Evolutionary conservation across 345 rosid species (phyloP).

Genomic region (Syzygium aromaticum): DNA sequence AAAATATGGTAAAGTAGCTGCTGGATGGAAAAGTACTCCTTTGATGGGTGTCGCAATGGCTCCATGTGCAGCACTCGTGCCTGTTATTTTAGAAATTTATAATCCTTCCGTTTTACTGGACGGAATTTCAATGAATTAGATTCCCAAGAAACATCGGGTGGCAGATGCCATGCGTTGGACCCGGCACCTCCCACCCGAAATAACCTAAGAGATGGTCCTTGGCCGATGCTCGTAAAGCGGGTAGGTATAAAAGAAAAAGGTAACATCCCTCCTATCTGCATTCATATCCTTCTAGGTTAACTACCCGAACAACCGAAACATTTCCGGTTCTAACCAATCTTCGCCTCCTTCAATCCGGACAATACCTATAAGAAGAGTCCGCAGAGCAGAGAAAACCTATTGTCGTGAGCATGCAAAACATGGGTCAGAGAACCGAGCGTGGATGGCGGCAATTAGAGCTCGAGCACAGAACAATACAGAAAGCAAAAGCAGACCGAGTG

Average conservation of each 20-base stretch:
- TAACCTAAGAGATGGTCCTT: background rate
- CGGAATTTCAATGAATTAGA: background rate
- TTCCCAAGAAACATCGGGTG: background rate
- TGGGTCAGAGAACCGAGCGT: background rate
- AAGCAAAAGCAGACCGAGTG: too few relatives aligned
- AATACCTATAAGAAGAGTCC: background rate
- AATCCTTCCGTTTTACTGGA: background rate
- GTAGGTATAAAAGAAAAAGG: background rate
- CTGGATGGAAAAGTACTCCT: background rate
- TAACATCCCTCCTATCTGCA: background rate
- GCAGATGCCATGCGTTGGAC: background rate
- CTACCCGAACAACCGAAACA: background rate
- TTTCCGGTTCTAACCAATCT: background rate
- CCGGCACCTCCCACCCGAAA: background rate
- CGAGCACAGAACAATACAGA: background rate
- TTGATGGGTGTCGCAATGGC: background rate
- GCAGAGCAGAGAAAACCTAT: background rate
- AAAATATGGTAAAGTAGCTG: background rate
- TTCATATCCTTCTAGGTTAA: background rate
- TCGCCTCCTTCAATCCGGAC: background rate
- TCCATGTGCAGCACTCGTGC: background rate
- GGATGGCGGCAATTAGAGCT: background rate
- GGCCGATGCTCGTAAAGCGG: background rate
- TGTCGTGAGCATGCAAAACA: background rate
- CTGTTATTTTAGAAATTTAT: background rate